Evolutionary conservation across 2,329 filamentous ascomycete genomes (phyloP), one percentile per base, ranked within the genome.

Genomic region (Alternaria angustiovoidea): DNA sequence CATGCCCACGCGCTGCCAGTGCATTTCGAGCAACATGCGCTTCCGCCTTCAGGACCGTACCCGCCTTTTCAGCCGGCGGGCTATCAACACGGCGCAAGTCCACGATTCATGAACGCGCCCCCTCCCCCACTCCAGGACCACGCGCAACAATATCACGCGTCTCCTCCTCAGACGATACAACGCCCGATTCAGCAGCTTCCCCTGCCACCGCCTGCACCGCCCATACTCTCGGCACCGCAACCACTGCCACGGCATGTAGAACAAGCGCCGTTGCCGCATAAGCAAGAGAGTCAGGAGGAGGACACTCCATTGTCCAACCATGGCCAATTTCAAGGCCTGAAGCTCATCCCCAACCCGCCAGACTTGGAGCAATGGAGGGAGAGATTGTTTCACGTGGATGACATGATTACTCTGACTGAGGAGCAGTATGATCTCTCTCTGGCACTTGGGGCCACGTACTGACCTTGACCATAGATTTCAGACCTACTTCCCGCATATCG

Each of bases 401-500:
- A 91, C 44, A 86, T 85, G 46, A 90, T 94, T 60, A 85, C 89
- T 12, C 78, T 94, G 67, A 92, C 86, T 30, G 87, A 93, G 75
- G 89, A 93, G 63, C 85, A 94, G 88, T 92, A 84, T 65, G 84
- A 58, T 38, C 16, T 26, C 51, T 30, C 28, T 11, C 28, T 30
- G 11, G 7, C 7, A 24, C 14, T 22, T 30, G 12, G 11, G 22
- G 4, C 52, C 24, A 18, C 38, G 26, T 18, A 7, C 52, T 63
- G 42, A 64, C 32, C 43, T n/a, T 14, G 26, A n/a, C 14, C 30
- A 14, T 57, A 92, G 89, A 72, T 93, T 91, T 74, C 87, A 92
- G 71, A 92, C 87, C 7, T 94, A 94, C 78, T 94, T 93, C 71
- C 91, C 91, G 0, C 91, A 94, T 77, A 85, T 94, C 67, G 91